A percentile compares a stretch with the other conserved stretches of the same genome.
These are phyloP conservation scores for Brettanomyces custersianus DNA, from an alignment of 805 yeast genomes.

Conservation along the genomic window DNA sequence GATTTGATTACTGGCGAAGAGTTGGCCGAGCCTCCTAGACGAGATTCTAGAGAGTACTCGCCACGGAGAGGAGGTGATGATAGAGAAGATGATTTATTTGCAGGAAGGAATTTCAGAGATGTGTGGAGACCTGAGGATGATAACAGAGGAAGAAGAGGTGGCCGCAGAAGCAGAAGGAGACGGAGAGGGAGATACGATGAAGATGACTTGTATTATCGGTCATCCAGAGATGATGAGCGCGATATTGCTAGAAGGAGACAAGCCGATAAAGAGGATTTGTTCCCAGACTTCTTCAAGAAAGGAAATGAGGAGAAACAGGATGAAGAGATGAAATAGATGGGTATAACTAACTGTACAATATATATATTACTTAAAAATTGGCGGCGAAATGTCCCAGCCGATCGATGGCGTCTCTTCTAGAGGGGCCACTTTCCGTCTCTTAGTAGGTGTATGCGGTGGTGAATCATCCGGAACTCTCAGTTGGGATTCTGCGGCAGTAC, in stretches of 20 bases:
- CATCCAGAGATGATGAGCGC: constrained; percentile 13
- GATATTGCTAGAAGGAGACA: not conserved
- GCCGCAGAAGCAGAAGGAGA: constrained; percentile 8
- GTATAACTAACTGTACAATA: too few species aligned
- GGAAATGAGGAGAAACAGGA: not conserved
- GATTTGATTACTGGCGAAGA: constrained; percentile 28
- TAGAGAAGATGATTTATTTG: not conserved
- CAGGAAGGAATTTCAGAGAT: constrained; percentile 4
- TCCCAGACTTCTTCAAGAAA: constrained; percentile 5
- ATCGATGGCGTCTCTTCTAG: too few species aligned
- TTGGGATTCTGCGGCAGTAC: constrained; percentile 31
- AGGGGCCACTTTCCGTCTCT: too few species aligned
- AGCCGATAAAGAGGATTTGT: constrained; percentile 4
- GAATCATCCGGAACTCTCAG: too few species aligned
- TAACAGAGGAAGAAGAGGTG: constrained; percentile 7
- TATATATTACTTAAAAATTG: too few species aligned
- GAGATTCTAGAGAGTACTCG: not conserved
- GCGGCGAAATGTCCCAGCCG: too few species aligned
- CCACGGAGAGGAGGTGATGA: constrained; percentile 22
- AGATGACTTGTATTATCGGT: not conserved
- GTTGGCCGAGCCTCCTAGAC: constrained; percentile 15
- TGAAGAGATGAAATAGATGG: too few species aligned
- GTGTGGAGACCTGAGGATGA: constrained; percentile 3
- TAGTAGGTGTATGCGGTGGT: too few species aligned
- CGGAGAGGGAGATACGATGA: not conserved